Evolutionary conservation across 2,329 filamentous ascomycete genomes (phyloP), one percentile per base, ranked within the genome.

Genomic region (Fusarium agapanthi): DNA sequence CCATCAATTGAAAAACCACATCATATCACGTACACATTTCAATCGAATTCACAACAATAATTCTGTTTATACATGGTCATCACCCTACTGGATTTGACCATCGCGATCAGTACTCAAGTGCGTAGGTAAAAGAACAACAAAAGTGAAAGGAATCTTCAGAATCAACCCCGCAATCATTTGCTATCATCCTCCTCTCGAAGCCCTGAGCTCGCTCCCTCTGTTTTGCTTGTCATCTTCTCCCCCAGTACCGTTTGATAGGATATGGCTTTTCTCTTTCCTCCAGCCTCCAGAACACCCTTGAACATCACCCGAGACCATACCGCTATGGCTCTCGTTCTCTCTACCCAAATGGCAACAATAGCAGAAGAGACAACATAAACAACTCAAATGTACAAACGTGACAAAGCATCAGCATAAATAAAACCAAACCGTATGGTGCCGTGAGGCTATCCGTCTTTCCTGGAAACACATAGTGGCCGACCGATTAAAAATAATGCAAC

Each of bases 401-500:
- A 67, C 50, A 71, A 71, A 73, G 47, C 54, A 75, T 70, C 53
- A 58, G 40, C 73, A 62, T 71, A 59, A 74, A 67, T 56, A 58
- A 77, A 71, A 74, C 63, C 69, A 66, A 78, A 78, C 65, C 75
- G 61, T 77, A 73, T 76, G 76, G 72, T 80, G 81, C 81, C 81
- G 81, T 79, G 81, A 82, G 81, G 81, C 81, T 78, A 77, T 77
- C 79, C 79, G 76, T 82, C 80, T 82, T 81, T 77, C 76, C 78
- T 78, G 73, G 65, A 73, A 76, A 75, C 72, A 78, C 69, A 72
- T 38, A 65, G 76, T 74, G 73, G 72, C 74, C 74, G 70, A 74
- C 74, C 74, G 70, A 76, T 76, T 76, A 73, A 75, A 69, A 76
- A 72, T 43, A 60, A 61, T 59, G 67, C 70, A 72, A 65, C 65